A percentile compares a stretch with the other conserved stretches of the same genome.
Evolutionary conservation across 805 yeast species (phyloP).

Genomic region (Myxozyma sirexii): DNA sequence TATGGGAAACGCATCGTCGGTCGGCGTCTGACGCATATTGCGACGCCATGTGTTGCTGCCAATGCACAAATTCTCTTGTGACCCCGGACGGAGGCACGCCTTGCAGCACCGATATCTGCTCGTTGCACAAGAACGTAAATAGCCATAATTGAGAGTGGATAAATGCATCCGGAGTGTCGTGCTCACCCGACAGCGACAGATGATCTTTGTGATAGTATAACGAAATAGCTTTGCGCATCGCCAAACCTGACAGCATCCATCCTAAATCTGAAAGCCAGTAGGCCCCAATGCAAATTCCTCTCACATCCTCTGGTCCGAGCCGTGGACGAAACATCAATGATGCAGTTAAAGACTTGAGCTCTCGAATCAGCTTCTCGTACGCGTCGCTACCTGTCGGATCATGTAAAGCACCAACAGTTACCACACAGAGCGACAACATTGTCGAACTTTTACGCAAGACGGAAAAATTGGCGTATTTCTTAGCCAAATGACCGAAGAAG

Average conservation of each 20-base stretch:
- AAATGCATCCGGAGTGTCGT: slow-evolving; percentile 15
- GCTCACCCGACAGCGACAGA: not conserved
- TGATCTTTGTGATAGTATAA: slow-evolving; percentile 22
- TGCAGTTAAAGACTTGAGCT: slow-evolving; percentile 12
- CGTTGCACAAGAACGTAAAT: slow-evolving; percentile 19
- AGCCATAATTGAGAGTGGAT: slow-evolving; percentile 25
- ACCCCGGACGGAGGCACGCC: slow-evolving; percentile 28
- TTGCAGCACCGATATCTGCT: slow-evolving; percentile 26
- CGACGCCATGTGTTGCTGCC: slow-evolving; percentile 22
- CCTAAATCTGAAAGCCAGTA: slow-evolving; percentile 29
- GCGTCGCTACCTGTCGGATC: slow-evolving; percentile 24
- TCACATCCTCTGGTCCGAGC: slow-evolving; percentile 18
- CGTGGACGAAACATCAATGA: slow-evolving; percentile 20
- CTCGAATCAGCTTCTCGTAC: slow-evolving; percentile 18
- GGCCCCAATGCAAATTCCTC: slow-evolving; percentile 23
- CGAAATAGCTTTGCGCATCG: slow-evolving; percentile 16
- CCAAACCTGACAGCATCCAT: slow-evolving; percentile 26
- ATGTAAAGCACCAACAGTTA: slow-evolving; percentile 29
- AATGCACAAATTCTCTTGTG: slow-evolving; percentile 13
- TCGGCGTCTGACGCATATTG: slow-evolving; percentile 17
- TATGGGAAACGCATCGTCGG: slow-evolving; percentile 18
- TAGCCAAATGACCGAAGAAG: slow-evolving; percentile 20
- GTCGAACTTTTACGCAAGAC: slow-evolving; percentile 17
- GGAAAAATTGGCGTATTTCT: slow-evolving; percentile 8
- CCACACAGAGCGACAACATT: slow-evolving; percentile 17